Evolutionary conservation across 1,139 yeast species (phyloP).

Genomic region (Lodderomyces orthopsilosis): DNA sequence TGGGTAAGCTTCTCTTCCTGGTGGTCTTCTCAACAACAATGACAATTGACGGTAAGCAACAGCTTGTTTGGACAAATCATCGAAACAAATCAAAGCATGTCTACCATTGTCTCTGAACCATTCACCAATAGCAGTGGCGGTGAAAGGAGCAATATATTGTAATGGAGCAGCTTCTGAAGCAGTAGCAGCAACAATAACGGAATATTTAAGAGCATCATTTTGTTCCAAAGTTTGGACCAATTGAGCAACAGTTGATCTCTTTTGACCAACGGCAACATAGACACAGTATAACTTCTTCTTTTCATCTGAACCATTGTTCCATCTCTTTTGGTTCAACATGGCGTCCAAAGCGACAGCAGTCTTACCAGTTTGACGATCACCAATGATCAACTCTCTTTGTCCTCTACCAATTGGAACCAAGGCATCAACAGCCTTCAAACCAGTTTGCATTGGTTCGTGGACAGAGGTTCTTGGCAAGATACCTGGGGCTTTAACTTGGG

Average conservation of each 20-base stretch:
- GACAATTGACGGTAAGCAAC: constrained; percentile 99
- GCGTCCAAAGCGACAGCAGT: constrained; percentile 98
- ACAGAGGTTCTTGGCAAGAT: constrained; percentile 99
- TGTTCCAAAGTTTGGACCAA: constrained; percentile 98
- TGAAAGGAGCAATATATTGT: constrained; percentile 99
- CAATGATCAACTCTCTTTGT: constrained; percentile 99
- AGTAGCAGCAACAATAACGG: constrained; percentile 98
- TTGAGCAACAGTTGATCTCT: constrained; percentile 99
- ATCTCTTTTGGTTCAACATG: constrained; percentile 98
- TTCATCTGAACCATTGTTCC: constrained; percentile 95
- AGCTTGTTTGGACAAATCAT: constrained; percentile 98
- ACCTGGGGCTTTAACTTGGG: constrained; percentile 99
- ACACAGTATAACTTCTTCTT: constrained; percentile 98
- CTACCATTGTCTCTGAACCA: constrained; percentile 99
- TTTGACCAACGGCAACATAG: constrained; percentile 99
- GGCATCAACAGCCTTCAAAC: constrained; percentile 98
- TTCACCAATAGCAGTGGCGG: constrained; percentile 99
- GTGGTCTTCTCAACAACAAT: constrained; percentile 94
- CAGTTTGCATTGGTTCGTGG: constrained; percentile 99
- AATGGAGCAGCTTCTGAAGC: constrained; percentile 99
- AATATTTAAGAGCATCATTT: constrained; percentile 95
- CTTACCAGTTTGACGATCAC: constrained; percentile 99
- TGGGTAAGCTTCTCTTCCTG: constrained; percentile 97
- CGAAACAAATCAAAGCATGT: constrained; percentile 96
- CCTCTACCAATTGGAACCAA: constrained; percentile 99